Base-by-base conservation (phyloP, 2,329 filamentous ascomycete genomes). In the Alternaria sp. region DNA sequence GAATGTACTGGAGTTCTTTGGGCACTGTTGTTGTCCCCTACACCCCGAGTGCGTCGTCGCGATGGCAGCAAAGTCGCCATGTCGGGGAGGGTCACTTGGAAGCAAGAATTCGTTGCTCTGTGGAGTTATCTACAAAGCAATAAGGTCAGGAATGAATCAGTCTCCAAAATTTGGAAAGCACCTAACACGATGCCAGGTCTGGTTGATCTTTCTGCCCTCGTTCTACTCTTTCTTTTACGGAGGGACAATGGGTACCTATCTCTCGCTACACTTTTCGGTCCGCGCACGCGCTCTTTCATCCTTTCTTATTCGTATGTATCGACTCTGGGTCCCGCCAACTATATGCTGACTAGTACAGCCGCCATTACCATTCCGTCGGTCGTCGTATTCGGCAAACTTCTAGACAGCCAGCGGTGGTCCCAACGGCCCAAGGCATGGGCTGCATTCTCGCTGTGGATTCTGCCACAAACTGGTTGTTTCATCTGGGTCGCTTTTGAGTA, bases 221-320 rank as follows among this genome's bases (percentile, higher is more conserved):
- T 62, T 62, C 24, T 62, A 62, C 18, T 60, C 60, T 7, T 62
- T 60, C 43, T 62, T 62, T n/a, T 60, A 60, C 24, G 60, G 60
- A 32, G 60, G 60, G 8, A 60, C 57, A 4, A 60, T 62, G 52
- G 57, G 60, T 16, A 62, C 60, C 26, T 62, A 60, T 22, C 57
- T 62, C 12, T 62, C 60, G 26, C 46, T 62, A 24, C 60, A 62
- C 52, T 62, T 62, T 20, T 62, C 60, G 14, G 60, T 62, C 14
- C 57, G 60, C 24, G 60, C 60, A 9, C 60, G 60, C 30, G 60
- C 60, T 11, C 52, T 62, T 1, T 62, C 60, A 5, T 62, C 60
- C 26, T 41, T 62, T 14, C 22, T 62, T 11, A 42, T 60, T 32
- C 60, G 60, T 62, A 53, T 32, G 60, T 54, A 57, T 16, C 1